phyloP scores from a whole-genome alignment of 176 grass and related monocot species.

The Secale cereale region DNA sequence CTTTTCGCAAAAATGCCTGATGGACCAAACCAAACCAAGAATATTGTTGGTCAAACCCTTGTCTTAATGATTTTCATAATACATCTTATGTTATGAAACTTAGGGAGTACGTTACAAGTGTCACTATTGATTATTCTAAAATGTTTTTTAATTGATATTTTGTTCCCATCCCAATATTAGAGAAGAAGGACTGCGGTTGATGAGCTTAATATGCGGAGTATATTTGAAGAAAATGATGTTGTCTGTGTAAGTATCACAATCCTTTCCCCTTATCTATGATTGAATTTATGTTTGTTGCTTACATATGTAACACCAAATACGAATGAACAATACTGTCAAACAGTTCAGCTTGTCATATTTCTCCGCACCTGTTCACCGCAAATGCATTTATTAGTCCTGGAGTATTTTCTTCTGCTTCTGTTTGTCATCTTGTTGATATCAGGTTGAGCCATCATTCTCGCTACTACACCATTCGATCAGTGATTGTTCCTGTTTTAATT shows the following conservation, averaged over 20 bases:
- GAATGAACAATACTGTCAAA: neutral
- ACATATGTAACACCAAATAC: neutral
- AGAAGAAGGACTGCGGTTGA: slow-evolving; percentile 95
- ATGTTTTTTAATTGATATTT: neutral
- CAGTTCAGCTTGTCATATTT: neutral
- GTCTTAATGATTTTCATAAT: neutral
- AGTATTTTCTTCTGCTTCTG: neutral
- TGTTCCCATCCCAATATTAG: slow-evolving; percentile 19
- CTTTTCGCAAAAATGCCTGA: too few relatives aligned
- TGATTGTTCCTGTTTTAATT: neutral
- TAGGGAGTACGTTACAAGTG: neutral
- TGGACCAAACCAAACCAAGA: too few relatives aligned
- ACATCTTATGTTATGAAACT: neutral
- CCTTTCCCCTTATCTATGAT: neutral
- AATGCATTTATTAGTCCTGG: neutral
- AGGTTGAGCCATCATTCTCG: neutral
- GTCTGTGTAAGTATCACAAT: slow-evolving; percentile 72
- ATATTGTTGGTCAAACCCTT: neutral
- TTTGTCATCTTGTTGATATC: neutral
- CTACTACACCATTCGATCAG: neutral
- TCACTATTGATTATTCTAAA: neutral
- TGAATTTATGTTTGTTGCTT: neutral
- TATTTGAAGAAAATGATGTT: slow-evolving; percentile 98
- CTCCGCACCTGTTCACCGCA: neutral
- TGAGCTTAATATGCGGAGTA: slow-evolving; percentile 92